Evolutionary conservation across 148 eudicot genomes (phyloP), one percentile per base, ranked within the genome.

Genomic region (Cornus florida): DNA sequence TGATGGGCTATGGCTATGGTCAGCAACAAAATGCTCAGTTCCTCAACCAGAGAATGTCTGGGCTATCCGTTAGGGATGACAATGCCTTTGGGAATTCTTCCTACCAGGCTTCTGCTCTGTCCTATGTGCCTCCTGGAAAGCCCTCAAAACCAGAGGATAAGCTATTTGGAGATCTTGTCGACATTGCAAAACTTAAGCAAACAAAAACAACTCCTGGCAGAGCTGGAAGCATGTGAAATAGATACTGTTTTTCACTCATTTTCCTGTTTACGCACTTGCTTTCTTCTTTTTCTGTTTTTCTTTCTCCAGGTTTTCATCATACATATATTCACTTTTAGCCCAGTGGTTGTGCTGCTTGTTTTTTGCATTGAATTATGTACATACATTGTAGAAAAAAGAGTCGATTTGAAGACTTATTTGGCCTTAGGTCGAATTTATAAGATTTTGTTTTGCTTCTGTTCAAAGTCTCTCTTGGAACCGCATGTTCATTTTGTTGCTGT

Each of bases 91-190:
- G 82, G 56, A 85, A 77, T 43, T 81, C 89, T 66, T 82, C 88
- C 35, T 85, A 75, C 70, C 88, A 80, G 75, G 86, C 76, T 41
- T 74, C 86, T 9, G 74, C 84, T 70, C 87, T 91, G 32, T 84
- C 92, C 7, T 88, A 90, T 78, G 82, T 89, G 66, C 93, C 94
- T 19, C 80, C 96, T 35, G 91, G 91, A 84, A 93, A 81, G 89
- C 92, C 90, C 62, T 39, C 86, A 32, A 90, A 89, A 79, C 90
- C 87, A 31, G 97, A 93, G 68, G 98, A 95, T 75, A 95, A 93
- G 88, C 86, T 95, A n/a, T 95, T 95, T 56, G 97, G 99, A 12
- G 99, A 95, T 80, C 93, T 95, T 38, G 97, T 95, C 75, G 90
- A 89, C 83, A 88, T 95, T 79, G 86, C 99, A 2, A 95, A 92